phyloP scores from a whole-genome alignment of 2,329 filamentous ascomycete species.

The Bipolaris bicolor region DNA sequence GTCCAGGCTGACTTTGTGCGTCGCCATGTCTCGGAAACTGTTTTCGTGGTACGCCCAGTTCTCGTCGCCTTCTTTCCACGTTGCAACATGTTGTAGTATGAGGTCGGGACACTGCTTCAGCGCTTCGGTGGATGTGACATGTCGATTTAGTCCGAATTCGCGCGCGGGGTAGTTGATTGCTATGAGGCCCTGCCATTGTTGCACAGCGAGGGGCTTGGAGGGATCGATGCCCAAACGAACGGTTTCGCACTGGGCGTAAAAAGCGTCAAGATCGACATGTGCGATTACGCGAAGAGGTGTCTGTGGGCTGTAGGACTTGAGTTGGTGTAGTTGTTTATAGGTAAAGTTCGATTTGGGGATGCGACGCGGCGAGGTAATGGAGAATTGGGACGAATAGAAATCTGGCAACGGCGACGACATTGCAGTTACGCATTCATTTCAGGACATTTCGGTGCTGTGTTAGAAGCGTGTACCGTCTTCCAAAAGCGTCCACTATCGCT shows the following conservation, averaged over 20 bases:
- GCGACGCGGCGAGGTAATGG: slow-evolving; percentile 43
- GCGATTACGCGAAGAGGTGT: slow-evolving; percentile 86
- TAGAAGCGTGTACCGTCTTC: neutral
- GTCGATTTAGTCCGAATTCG: slow-evolving; percentile 76
- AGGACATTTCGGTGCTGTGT: slow-evolving; percentile 10
- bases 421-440: slow-evolving; percentile 4
- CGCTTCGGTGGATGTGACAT: slow-evolving; percentile 80
- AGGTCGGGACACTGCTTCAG: slow-evolving; percentile 84
- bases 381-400: slow-evolving; percentile 55
- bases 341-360: slow-evolving; percentile 74
- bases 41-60: slow-evolving; percentile 91
- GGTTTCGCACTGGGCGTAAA: slow-evolving; percentile 95
- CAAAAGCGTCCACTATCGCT: neutral
- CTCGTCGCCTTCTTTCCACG: slow-evolving; percentile 89
- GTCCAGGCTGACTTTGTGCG: slow-evolving; percentile 92
- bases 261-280: slow-evolving; percentile 94
- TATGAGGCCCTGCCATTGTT: slow-evolving; percentile 94
- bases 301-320: slow-evolving; percentile 71
- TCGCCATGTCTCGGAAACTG: slow-evolving; percentile 77
- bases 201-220: slow-evolving; percentile 84
- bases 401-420: slow-evolving; percentile 59
- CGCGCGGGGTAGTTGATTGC: slow-evolving; percentile 95
- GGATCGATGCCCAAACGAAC: slow-evolving; percentile 77
- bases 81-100: slow-evolving; percentile 89
- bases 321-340: slow-evolving; percentile 78